Conservation (phyloP, 2,329 filamentous ascomycete species). For the Exophiala sp. region DNA sequence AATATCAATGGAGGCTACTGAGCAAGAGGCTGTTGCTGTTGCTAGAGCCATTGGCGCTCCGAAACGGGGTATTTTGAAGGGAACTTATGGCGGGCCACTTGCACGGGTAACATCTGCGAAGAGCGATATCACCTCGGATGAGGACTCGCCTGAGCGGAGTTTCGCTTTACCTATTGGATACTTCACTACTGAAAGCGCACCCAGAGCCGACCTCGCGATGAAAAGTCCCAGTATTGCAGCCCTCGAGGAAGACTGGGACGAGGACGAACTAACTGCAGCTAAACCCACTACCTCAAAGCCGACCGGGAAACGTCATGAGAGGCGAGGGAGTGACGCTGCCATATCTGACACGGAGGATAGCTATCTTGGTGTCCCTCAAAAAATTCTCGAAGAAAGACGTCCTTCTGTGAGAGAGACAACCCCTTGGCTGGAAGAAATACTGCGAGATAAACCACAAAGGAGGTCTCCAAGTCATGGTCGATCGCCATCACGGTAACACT, state of each 20-base stretch:
- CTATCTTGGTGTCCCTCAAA: slow-evolving; percentile 12
- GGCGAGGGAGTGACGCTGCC: slow-evolving; percentile 14
- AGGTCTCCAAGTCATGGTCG: slow-evolving; percentile 19
- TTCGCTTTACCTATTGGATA: slow-evolving; percentile 29
- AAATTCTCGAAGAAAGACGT: slow-evolving; percentile 20
- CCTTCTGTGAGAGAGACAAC: slow-evolving; percentile 23
- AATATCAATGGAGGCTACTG: slow-evolving; percentile 33
- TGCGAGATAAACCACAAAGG: slow-evolving; percentile 23
- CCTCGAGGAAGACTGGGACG: slow-evolving; percentile 23
- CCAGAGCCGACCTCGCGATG: slow-evolving; percentile 26
- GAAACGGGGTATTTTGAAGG: slow-evolving; percentile 24
- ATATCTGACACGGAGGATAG: slow-evolving; percentile 20
- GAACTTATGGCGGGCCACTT: slow-evolving; percentile 26
- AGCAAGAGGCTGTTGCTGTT: slow-evolving; percentile 48
- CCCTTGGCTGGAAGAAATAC: slow-evolving; percentile 23
- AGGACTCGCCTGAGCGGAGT: slow-evolving; percentile 20
- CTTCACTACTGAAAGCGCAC: slow-evolving; percentile 24
- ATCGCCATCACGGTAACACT: slow-evolving; percentile 20
- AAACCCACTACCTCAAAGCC: slow-evolving; percentile 9
- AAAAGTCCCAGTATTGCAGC: slow-evolving; percentile 26
- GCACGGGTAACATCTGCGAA: slow-evolving; percentile 20
- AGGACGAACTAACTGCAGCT: background rate
- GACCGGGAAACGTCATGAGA: slow-evolving; percentile 6
- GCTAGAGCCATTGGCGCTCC: slow-evolving; percentile 45
- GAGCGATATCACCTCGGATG: slow-evolving; percentile 25